Evolutionary conservation across 768 basidiomycete genomes (phyloP).

Genomic region (Sistotremastrum suecicum): DNA sequence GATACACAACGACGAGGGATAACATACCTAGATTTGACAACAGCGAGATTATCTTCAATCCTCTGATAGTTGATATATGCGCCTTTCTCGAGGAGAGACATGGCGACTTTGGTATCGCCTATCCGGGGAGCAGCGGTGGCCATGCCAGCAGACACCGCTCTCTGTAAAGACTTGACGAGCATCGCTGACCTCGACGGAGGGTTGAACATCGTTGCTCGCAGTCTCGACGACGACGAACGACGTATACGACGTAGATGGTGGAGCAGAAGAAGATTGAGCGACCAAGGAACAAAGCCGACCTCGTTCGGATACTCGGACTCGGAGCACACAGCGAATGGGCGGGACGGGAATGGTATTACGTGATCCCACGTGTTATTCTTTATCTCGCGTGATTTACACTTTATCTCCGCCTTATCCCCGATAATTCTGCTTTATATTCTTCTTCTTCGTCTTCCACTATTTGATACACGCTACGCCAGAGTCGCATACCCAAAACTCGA

Average conservation of each 20-base stretch:
- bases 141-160: constrained; percentile 59
- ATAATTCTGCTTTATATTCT: no score
- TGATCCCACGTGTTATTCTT: no score
- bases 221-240: constrained; percentile 6
- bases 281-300: neutral
- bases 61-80: constrained; percentile 91
- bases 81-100: constrained; percentile 73
- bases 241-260: neutral
- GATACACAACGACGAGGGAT: neutral
- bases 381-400: no score
- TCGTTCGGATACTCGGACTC: no score
- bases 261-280: neutral
- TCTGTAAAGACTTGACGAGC: constrained; percentile 38
- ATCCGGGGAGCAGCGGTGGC: constrained; percentile 61
- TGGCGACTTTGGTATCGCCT: constrained; percentile 80
- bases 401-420: no score
- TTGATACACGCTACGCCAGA: no score
- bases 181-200: constrained; percentile 38
- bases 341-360: no score
- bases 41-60: constrained; percentile 90
- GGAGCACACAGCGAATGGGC: no score
- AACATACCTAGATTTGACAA: constrained; percentile 68
- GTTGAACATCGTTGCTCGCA: constrained; percentile 46
- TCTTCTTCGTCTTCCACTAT: no score
- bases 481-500: constrained; percentile 71